Evolutionary conservation across 2,329 filamentous ascomycete genomes (phyloP).

Genomic region (Microdochium paspali): DNA sequence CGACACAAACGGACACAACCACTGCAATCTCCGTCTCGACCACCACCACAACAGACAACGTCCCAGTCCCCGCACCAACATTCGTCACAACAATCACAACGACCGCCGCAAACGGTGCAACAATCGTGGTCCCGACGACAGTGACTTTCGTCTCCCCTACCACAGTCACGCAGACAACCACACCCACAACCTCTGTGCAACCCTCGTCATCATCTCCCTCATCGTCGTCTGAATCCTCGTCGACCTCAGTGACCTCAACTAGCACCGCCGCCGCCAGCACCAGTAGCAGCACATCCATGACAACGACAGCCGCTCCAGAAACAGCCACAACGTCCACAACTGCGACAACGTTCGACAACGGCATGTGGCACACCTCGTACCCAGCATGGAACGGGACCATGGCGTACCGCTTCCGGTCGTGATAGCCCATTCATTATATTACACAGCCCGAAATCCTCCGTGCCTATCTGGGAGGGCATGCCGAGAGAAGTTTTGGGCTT

Average conservation of each 20-base stretch:
- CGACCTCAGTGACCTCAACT: neutral
- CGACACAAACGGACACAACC: conserved; percentile 5
- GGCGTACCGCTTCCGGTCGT: conserved; percentile 6
- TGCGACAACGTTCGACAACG: conserved; percentile 26
- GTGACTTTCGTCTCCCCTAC: conserved; percentile 2
- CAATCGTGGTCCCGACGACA: conserved; percentile 3
- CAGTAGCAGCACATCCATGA: neutral
- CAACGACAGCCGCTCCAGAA: neutral
- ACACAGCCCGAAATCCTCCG: too few species aligned
- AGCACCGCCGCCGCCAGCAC: neutral
- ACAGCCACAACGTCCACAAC: conserved; percentile 12
- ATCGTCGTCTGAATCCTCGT: too few species aligned
- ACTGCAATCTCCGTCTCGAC: conserved; percentile 4
- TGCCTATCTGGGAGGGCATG: too few species aligned
- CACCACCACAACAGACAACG: neutral
- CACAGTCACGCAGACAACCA: conserved; percentile 6
- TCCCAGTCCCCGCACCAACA: neutral
- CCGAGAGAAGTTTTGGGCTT: too few species aligned
- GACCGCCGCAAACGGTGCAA: conserved; percentile 5
- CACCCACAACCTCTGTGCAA: too few species aligned
- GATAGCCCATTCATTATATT: too few species aligned
- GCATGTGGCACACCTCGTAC: conserved; percentile 35
- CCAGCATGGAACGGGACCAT: conserved; percentile 32
- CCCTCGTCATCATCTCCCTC: too few species aligned
- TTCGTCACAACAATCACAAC: conserved; percentile 6